phyloP scores from a whole-genome alignment of 768 basidiomycete species.

The Termitomyces sp. region DNA sequence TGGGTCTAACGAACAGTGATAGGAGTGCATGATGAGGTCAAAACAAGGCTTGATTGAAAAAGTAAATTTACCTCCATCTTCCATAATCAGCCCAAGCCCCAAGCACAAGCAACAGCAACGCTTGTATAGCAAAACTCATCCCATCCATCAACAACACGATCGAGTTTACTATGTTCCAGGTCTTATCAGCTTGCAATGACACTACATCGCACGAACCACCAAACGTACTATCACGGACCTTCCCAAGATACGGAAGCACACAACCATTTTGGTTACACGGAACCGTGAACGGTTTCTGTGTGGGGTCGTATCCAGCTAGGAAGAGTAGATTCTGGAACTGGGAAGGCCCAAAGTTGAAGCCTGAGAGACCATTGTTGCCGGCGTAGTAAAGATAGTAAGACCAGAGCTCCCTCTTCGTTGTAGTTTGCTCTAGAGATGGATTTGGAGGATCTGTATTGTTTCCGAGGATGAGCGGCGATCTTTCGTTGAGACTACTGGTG shows the following conservation, averaged over 20 bases:
- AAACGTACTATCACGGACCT: slow-evolving; percentile 52
- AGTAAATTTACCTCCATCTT: slow-evolving; percentile 52
- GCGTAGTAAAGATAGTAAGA: slow-evolving; percentile 59
- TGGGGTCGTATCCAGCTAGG: slow-evolving; percentile 67
- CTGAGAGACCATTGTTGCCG: too few species aligned
- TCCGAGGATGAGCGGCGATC: too few species aligned
- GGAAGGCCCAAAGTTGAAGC: slow-evolving; percentile 70
- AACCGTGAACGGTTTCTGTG: slow-evolving; percentile 46
- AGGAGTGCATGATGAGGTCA: background rate
- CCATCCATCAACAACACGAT: slow-evolving; percentile 79
- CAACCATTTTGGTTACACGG: slow-evolving; percentile 54
- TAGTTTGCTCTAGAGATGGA: slow-evolving; percentile 22
- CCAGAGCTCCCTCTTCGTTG: slow-evolving; percentile 50
- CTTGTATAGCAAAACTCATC: slow-evolving; percentile 75
- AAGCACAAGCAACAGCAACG: slow-evolving; percentile 56
- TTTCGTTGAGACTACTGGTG: too few species aligned
- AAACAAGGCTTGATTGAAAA: background rate
- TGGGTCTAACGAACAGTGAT: slow-evolving; percentile 43
- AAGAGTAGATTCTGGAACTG: slow-evolving; percentile 74
- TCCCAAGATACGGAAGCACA: slow-evolving; percentile 63
- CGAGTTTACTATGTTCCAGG: slow-evolving; percentile 55
- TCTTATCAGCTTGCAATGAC: background rate
- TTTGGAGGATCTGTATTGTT: too few species aligned
- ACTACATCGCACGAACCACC: background rate
- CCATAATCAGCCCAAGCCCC: slow-evolving; percentile 84